Conservation (phyloP, 108 stramenopile species). For the Schizochytrium sp. region DNA sequence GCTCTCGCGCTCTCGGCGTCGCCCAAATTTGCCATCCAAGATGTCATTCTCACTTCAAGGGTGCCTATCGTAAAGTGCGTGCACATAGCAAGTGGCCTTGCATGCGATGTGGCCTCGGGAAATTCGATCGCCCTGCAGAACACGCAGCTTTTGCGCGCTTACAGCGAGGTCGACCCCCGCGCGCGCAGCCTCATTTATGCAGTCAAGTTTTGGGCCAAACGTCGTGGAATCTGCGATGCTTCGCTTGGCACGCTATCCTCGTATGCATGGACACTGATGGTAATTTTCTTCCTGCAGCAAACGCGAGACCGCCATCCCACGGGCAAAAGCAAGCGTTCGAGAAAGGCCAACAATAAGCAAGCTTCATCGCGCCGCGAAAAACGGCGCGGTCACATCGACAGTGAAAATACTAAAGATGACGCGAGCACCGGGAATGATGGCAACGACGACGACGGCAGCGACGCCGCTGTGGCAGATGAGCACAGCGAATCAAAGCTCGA, state of each 20-base stretch:
- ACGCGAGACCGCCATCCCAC: not conserved
- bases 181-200: not conserved
- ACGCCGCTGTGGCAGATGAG: not conserved
- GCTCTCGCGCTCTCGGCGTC: not conserved
- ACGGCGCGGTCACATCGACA: too few relatives aligned
- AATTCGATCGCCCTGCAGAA: not conserved
- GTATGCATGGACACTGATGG: conserved; percentile 17
- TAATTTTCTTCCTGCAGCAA: conserved; percentile 8
- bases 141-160: not conserved
- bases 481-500: too few relatives aligned
- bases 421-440: not conserved
- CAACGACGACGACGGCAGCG: not conserved
- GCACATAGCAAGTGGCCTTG: not conserved
- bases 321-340: too few relatives aligned
- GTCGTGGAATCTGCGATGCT: not conserved
- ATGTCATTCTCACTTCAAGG: not conserved
- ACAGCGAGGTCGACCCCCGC: not conserved
- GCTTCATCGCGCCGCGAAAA: too few relatives aligned
- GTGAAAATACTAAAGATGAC: not conserved
- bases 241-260: not conserved
- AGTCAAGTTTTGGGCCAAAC: conserved; percentile 20
- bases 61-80: not conserved
- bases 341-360: too few relatives aligned
- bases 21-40: not conserved
- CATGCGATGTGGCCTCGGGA: not conserved